Evolutionary conservation across 306 rosid genomes (phyloP), one percentile per base, ranked within the genome.

Genomic region (Prunus padus): DNA sequence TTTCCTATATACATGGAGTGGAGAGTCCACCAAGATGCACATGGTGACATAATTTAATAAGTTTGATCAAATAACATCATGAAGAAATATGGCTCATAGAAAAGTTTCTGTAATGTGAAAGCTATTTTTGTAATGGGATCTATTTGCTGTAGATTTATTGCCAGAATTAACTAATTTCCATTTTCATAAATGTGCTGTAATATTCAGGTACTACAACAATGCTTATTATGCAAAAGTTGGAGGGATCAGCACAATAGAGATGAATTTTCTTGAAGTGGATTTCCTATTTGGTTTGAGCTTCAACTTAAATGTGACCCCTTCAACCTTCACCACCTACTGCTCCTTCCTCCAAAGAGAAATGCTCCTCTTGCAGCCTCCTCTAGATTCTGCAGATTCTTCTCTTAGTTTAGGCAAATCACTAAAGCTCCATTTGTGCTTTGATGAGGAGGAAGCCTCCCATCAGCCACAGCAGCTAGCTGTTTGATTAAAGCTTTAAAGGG

Each of bases 141-240:
- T 33, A 1, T 15, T 12, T 42, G 3, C 4, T 11, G 51, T 69
- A 15, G 30, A 23, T 47, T 45, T 44, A 10, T 20, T 13, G 26
- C 28, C 28, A 19, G 54, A 28, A 16, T 50, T 28, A 33, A 10
- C 2, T 50, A 22, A 45, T 56, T 67, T 75, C 44, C 20, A 23
- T 19, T 40, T 45, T 40, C 1, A 33, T 46, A 11, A 5, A 54
- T 14, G 26, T 65, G n/a, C 31, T 23, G 66, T 54, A 37, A 72
- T 65, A 20, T 40, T 77, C 83, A 95, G 99, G 86, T 95, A 83
- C 85, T 92, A 95, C 84, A 95, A 92, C 88, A 95, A 95, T 81
- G 99, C 98, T 14, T 95, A 89, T 85, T 95, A 88, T 86, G 99
- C 99, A 82, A 95, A 90, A 88, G 92, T 95, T 59, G 99, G 99